Evolutionary conservation across 306 rosid species (phyloP), one percentile per base, ranked within the genome.

Genomic region (Lablab purpureus): DNA sequence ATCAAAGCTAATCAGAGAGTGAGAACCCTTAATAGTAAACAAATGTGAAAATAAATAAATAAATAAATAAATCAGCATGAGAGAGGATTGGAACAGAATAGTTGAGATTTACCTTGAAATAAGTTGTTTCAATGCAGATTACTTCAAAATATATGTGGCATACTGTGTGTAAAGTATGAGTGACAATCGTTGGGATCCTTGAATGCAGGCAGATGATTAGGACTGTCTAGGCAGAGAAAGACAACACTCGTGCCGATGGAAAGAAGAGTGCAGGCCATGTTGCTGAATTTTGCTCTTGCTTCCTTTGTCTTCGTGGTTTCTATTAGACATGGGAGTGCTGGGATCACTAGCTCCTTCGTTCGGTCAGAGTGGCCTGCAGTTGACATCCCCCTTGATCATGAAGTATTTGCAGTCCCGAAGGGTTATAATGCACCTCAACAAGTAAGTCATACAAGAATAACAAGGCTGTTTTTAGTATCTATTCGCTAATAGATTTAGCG

Each of bases 371-470:
- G 81, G 86, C 96, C 97, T n/a, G 86, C 99, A 47, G 79, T 65
- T 64, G 99, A 95, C 80, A 90, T 95, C 36, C 98, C 99, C 67
- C 83, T 85, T 23, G 84, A 89, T 10, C 78, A 93, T 60, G 85
- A 90, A 83, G 97, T 65, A 45, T 87, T 95, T 83, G 84, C 89
- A 18, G 85, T 89, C 60, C 96, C 99, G 22, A 84, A 85, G 55
- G 97, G 96, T 83, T 63, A 87, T 47, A 95, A 95, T 84, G 96
- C 96, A 46, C 98, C 99, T 74, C 98, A 95, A 79, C 99, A 95
- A 86, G 98, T 92, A 84, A 82, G 87, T 74, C 46, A 21, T 62
- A 17, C 74, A n/a, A 41, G 36, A 62, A 14, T 30, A 41, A 62
- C 68, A 14, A 1, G 10, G 32, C 15, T 14, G 69, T 30, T 58